Conservation (phyloP, 2,329 filamentous ascomycete species). For the Trichoderma sp. region DNA sequence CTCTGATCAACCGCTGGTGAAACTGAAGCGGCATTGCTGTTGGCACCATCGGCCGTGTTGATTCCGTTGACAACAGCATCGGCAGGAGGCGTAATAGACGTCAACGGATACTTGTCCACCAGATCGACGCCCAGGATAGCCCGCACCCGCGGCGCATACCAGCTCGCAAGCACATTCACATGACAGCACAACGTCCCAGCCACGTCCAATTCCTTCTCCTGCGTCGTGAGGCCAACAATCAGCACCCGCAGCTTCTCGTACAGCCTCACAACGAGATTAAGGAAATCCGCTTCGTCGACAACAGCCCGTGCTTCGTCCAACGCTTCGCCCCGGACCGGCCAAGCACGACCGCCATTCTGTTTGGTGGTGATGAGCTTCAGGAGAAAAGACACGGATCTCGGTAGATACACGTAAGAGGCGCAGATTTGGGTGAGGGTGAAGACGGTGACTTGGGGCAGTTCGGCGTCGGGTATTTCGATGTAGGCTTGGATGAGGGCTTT, state of each 20-base stretch:
- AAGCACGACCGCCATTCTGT: neutral
- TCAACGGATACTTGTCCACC: neutral
- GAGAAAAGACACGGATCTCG: conserved; percentile 17
- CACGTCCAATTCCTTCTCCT: conserved; percentile 15
- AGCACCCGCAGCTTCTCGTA: conserved; percentile 19
- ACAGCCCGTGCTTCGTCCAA: conserved; percentile 19
- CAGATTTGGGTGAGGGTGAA: conserved; percentile 26
- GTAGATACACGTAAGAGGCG: conserved; percentile 1
- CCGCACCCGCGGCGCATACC: conserved; percentile 6
- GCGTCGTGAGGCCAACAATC: neutral
- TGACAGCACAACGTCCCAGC: conserved; percentile 14
- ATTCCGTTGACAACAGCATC: neutral
- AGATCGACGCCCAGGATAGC: conserved; percentile 18
- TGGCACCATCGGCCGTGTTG: neutral
- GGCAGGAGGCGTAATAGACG: neutral
- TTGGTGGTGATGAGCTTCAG: conserved; percentile 14
- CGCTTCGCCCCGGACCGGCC: neutral
- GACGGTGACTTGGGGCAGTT: conserved; percentile 15
- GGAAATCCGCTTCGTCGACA: conserved; percentile 25
- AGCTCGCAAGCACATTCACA: conserved; percentile 16
- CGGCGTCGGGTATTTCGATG: conserved; percentile 9
- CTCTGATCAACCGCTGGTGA: neutral
- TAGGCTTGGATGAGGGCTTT: conserved; percentile 24
- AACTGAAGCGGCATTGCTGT: neutral
- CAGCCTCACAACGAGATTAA: conserved; percentile 3